Evolutionary conservation across 106 monocot species (phyloP), one percentile per base, ranked within the genome.

Genomic region (Ottelia alismoides): DNA sequence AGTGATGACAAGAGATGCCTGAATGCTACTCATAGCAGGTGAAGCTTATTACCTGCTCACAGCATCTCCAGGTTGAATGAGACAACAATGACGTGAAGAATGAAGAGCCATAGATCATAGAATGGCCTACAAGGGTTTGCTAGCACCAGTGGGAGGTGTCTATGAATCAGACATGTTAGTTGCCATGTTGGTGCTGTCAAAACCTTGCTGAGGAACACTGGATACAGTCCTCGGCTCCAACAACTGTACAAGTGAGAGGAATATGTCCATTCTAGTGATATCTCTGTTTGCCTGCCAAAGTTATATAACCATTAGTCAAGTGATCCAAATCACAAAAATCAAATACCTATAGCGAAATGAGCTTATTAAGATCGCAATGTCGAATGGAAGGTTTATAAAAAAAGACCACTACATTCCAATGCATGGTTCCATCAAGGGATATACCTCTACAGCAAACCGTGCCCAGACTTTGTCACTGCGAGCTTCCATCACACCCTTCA

Each of bases 191-290:
- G 64, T 28, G 44, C 55, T 74, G 18, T 56, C 61, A 29, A 66
- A 31, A 44, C 53, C 51, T 62, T 71, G 47, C 27, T 58, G 44
- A 3, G 47, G 25, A 22, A 61, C 23, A 47, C 30, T 29, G 7
- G 63, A 53, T 46, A 62, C 60, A 11, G 64, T 22, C 6, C 54
- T 68, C 16, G 85, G 81, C 43, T 92, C 78, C 25, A 92, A 58
- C 61, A 84, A 53, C 11, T 60, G 74, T 22, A 87, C 56, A 6
- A 93, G 74, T 0, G 87, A 74, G n/a, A 93, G 66, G 58, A 93
- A 93, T 60, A 93, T 83, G 31, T 93, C 83, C 83, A 93, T 87
- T 55, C 92, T 77, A 0, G 92, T 93, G 31, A 93, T 83, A 56
- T 93, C 83, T 53, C 70, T 83, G 67, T 83, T 87, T 51, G 92